These are phyloP conservation scores for Chaetoceros tenuissimus DNA, from an alignment of 108 stramenopile genomes.

Conservation along the genomic window DNA sequence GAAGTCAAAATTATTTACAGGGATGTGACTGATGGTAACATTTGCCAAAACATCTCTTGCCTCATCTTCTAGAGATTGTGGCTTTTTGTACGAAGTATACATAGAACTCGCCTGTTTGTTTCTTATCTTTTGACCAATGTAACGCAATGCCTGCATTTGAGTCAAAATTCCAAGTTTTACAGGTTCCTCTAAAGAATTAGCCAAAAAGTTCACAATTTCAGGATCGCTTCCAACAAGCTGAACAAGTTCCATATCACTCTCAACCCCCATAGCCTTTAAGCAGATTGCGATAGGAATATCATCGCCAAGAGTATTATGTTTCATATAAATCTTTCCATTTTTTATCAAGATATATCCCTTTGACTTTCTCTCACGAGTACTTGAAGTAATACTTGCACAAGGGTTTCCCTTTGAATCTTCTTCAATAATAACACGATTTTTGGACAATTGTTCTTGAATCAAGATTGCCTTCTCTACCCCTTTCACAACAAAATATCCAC, in stretches of 20 bases:
- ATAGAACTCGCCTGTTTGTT: slow-evolving; percentile 18
- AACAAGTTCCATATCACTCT: slow-evolving; percentile 93
- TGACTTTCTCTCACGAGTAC: slow-evolving; percentile 90
- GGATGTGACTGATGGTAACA: slow-evolving; percentile 94
- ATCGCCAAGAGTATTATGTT: slow-evolving; percentile 96
- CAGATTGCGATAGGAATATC: slow-evolving; percentile 94
- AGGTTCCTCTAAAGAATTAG: slow-evolving; percentile 89
- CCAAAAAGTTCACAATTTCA: slow-evolving; percentile 81
- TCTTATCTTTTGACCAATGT: slow-evolving; percentile 93
- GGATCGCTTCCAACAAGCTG: slow-evolving; percentile 91
- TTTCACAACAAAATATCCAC: slow-evolving; percentile 99
- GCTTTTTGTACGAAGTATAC: slow-evolving; percentile 29
- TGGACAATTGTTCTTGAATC: slow-evolving; percentile 98
- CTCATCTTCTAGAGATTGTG: slow-evolving; percentile 81
- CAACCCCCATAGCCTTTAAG: slow-evolving; percentile 95
- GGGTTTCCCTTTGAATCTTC: slow-evolving; percentile 82
- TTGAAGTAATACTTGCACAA: slow-evolving; percentile 85
- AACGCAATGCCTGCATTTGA: slow-evolving; percentile 81
- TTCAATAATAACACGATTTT: slow-evolving; percentile 98
- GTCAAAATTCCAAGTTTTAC: slow-evolving; percentile 75
- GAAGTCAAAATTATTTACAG: slow-evolving; percentile 85
- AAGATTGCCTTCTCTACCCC: slow-evolving; percentile 96
- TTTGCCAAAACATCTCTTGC: slow-evolving; percentile 93
- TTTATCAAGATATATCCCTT: slow-evolving; percentile 87
- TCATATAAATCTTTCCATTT: slow-evolving; percentile 84